These are phyloP conservation scores for Linnemannia zychae DNA, from an alignment of 192 early-diverging fungal species.

Conservation along the genomic window DNA sequence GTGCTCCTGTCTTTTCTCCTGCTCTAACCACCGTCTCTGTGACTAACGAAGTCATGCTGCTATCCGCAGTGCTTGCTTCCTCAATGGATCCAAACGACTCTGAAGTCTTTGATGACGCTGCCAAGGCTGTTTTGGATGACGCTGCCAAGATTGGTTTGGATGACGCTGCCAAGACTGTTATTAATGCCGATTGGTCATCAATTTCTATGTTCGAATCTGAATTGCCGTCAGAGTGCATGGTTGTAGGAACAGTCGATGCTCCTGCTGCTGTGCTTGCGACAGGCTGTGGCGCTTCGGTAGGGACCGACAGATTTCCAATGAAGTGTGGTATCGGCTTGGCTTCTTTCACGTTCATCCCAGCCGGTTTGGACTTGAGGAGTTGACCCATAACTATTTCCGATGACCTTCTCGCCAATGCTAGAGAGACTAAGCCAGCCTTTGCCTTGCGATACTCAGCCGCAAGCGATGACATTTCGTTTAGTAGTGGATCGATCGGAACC, in stretches of 20 bases:
- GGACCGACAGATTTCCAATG: background rate
- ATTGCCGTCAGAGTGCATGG: background rate
- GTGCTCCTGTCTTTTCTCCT: background rate
- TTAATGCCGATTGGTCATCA: background rate
- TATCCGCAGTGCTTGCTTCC: no score
- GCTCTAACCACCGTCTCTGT: background rate
- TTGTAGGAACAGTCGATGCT: background rate
- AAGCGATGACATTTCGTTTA: background rate
- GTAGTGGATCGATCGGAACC: conserved; percentile 15
- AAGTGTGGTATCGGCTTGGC: conserved; percentile 26
- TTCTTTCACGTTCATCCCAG: conserved; percentile 13
- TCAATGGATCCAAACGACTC: no score
- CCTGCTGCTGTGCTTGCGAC: background rate
- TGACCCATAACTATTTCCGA: conserved; percentile 30
- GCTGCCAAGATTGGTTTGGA: background rate
- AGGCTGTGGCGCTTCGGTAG: background rate
- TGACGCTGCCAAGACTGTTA: background rate
- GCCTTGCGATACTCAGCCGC: conserved; percentile 16
- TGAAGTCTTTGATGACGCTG: no score
- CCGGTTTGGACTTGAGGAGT: background rate
- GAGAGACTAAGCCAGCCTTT: conserved; percentile 19
- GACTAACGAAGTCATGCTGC: no score
- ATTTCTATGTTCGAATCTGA: background rate
- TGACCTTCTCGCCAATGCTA: conserved; percentile 17
- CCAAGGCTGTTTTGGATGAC: background rate